phyloP scores from a whole-genome alignment of 495 filamentous ascomycete species.

The Apodospora peruviana region DNA sequence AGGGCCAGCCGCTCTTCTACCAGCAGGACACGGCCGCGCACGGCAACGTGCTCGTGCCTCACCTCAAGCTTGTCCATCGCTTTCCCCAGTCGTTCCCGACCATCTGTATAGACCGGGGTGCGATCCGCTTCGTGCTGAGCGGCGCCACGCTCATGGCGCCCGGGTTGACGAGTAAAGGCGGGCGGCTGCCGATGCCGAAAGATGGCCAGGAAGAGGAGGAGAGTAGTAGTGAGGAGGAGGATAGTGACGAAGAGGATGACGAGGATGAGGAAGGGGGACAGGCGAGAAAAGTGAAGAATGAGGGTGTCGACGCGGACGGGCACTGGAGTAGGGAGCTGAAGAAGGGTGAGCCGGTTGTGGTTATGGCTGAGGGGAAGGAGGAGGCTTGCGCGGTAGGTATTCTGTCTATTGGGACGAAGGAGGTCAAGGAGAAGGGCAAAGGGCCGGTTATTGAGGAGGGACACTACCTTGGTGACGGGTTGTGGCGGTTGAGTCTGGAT shows the following conservation, averaged over 20 bases:
- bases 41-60: conserved; percentile 60
- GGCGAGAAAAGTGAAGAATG: conserved; percentile 38
- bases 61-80: conserved; percentile 69
- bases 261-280: conserved; percentile 14
- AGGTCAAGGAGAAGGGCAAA: conserved; percentile 89
- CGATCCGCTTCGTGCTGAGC: conserved; percentile 90
- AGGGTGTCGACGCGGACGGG: conserved; percentile 40
- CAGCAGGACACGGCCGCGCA: conserved; percentile 66
- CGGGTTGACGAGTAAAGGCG: conserved; percentile 77
- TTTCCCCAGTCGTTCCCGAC: conserved; percentile 61
- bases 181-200: conserved; percentile 56
- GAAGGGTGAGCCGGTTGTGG: conserved; percentile 74
- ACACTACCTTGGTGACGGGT: conserved; percentile 90
- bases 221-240: not conserved
- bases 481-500: conserved; percentile 77
- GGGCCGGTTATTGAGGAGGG: conserved; percentile 87
- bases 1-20: conserved; percentile 75
- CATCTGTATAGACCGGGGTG: conserved; percentile 81
- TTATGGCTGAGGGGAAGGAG: conserved; percentile 90
- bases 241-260: conserved; percentile 26
- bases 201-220: conserved; percentile 16
- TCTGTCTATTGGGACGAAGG: conserved; percentile 81
- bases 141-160: conserved; percentile 95
- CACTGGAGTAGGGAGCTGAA: conserved; percentile 56
- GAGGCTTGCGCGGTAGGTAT: conserved; percentile 84